Conservation (phyloP, 2,329 filamentous ascomycete species). For the Fusarium sp. region DNA sequence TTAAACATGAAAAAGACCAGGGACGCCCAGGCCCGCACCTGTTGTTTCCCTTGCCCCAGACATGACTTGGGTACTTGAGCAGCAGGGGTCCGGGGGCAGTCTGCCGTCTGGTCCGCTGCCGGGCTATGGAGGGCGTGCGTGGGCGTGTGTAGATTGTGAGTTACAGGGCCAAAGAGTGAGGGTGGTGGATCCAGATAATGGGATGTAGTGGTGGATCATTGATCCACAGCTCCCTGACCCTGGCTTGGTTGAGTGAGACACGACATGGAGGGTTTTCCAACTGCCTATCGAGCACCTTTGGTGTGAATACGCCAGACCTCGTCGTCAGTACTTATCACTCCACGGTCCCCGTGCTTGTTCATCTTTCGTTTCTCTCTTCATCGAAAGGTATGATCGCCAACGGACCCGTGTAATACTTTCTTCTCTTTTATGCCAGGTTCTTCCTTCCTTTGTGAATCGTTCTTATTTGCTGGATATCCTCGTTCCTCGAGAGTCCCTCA, state of each 20-base stretch:
- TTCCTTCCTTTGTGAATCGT: conserved; percentile 64
- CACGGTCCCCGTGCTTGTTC: conserved; percentile 59
- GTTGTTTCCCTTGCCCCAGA: conserved; percentile 52
- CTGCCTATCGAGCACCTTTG: conserved; percentile 49
- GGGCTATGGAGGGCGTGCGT: conserved; percentile 30
- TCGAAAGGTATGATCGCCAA: conserved; percentile 63
- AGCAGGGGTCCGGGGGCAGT: conserved; percentile 47
- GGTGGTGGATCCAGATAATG: conserved; percentile 44
- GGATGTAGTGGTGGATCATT: conserved; percentile 48
- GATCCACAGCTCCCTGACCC: conserved; percentile 54
- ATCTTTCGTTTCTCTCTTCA: conserved; percentile 52
- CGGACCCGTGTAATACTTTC: conserved; percentile 61
- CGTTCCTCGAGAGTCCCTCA: conserved; percentile 56
- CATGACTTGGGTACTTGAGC: conserved; percentile 41
- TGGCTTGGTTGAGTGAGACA: conserved; percentile 65
- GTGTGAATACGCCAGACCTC: conserved; percentile 53
- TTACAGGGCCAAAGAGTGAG: conserved; percentile 34
- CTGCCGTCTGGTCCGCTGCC: conserved; percentile 50
- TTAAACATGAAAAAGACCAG: conserved; percentile 35
- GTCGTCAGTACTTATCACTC: conserved; percentile 63
- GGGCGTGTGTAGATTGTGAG: conserved; percentile 34
- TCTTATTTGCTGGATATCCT: conserved; percentile 59
- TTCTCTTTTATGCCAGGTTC: conserved; percentile 64
- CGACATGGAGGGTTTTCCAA: conserved; percentile 55
- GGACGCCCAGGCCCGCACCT: conserved; percentile 43